These are phyloP conservation scores for Neophaeococcomyces mojaviensis DNA, from an alignment of 2,329 filamentous ascomycete genomes.

Conservation along the genomic window DNA sequence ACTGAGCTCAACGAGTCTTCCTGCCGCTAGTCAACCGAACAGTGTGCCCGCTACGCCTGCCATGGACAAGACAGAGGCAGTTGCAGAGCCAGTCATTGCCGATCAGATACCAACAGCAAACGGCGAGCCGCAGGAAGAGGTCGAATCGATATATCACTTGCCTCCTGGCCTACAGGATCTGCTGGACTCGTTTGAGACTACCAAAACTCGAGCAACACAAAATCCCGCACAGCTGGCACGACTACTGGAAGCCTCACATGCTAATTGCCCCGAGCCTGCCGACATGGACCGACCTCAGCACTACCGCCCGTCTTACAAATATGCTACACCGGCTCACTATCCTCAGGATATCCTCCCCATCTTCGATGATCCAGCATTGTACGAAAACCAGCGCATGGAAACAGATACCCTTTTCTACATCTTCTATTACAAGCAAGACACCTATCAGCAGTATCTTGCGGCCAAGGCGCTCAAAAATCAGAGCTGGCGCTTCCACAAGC, in stretches of 20 bases:
- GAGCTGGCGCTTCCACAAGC: constrained; percentile 98
- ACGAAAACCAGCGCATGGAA: constrained; percentile 68
- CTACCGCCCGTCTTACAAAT: constrained; percentile 76
- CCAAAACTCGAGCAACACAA: constrained; percentile 59
- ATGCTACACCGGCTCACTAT: constrained; percentile 73
- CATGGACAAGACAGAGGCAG: constrained; percentile 38
- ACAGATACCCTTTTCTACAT: constrained; percentile 96
- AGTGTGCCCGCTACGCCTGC: constrained; percentile 41
- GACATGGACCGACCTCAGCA: constrained; percentile 77
- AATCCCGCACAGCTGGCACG: constrained; percentile 61
- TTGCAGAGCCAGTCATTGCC: constrained; percentile 27
- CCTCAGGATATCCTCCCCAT: constrained; percentile 87
- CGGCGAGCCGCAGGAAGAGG: constrained; percentile 46
- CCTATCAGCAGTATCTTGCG: constrained; percentile 89
- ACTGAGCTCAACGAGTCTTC: constrained; percentile 37
- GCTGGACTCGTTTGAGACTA: constrained; percentile 80
- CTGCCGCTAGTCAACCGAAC: constrained; percentile 32
- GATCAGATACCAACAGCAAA: constrained; percentile 41
- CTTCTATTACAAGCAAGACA: constrained; percentile 97
- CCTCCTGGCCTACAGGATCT: constrained; percentile 83
- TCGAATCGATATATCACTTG: constrained; percentile 87
- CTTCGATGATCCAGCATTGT: constrained; percentile 83
- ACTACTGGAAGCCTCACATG: constrained; percentile 68
- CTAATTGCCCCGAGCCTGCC: constrained; percentile 62
- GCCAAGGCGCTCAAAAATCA: constrained; percentile 97